These are phyloP conservation scores for Tricholoma hemisulphureum DNA, from an alignment of 768 basidiomycete genomes.

Conservation along the genomic window DNA sequence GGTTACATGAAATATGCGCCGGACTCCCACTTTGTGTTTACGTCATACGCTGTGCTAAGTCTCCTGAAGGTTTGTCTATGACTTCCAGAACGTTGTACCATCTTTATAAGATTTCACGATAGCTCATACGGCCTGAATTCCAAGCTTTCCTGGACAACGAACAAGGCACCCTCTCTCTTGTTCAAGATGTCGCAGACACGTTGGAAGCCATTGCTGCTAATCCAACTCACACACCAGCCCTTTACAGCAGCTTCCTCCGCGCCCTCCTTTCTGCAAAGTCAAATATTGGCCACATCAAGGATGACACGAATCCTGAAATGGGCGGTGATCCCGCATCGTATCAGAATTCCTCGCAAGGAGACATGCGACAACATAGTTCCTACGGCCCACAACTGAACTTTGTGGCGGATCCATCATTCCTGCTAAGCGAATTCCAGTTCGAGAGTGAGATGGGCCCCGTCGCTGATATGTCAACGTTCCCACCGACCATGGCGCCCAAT, in stretches of 20 bases:
- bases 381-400: slow-evolving; percentile 17
- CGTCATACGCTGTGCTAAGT: slow-evolving; percentile 90
- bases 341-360: slow-evolving; percentile 17
- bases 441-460: slow-evolving; percentile 85
- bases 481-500: slow-evolving; percentile 76
- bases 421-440: slow-evolving; percentile 63
- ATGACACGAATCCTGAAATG: background rate
- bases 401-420: slow-evolving; percentile 25
- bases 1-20: slow-evolving; percentile 83
- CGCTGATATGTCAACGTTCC: slow-evolving; percentile 79
- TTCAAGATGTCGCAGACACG: slow-evolving; percentile 77
- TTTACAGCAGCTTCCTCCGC: slow-evolving; percentile 83
- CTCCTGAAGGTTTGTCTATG: slow-evolving; percentile 72
- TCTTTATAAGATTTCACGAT: slow-evolving; percentile 6
- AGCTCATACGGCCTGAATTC: slow-evolving; percentile 87
- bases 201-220: slow-evolving; percentile 79
- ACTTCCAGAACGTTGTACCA: background rate
- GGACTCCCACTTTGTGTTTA: slow-evolving; percentile 89
- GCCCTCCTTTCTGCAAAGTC: slow-evolving; percentile 64
- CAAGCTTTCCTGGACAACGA: slow-evolving; percentile 73
- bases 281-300: background rate
- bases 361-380: slow-evolving; percentile 23
- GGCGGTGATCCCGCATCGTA: background rate
- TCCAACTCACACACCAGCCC: slow-evolving; percentile 81
- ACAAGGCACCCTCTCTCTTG: slow-evolving; percentile 63